A percentile compares a stretch with the other conserved stretches of the same genome.
Evolutionary conservation across 1,284 basidiomycete genomes (phyloP).

Genomic region (Chalciporus piperatoides): DNA sequence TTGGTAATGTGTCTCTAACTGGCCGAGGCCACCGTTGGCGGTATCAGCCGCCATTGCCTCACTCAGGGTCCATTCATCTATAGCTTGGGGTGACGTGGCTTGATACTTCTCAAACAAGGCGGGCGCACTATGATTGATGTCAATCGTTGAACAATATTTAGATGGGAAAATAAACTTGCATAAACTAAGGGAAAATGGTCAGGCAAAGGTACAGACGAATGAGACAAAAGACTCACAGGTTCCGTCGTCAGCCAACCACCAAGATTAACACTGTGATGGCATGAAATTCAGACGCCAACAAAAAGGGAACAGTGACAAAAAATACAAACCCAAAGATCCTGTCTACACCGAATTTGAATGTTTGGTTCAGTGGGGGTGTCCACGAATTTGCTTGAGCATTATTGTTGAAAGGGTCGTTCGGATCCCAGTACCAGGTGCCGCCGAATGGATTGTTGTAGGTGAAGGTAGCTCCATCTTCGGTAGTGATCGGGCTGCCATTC

Average conservation of each 20-base stretch:
- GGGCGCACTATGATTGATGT: conserved; percentile 49
- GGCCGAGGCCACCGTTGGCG: conserved; percentile 51
- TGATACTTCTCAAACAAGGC: conserved; percentile 72
- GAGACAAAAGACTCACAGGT: conserved; percentile 58
- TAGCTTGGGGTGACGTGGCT: conserved; percentile 32
- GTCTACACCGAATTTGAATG: conserved; percentile 55
- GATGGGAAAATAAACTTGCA: conserved; percentile 21
- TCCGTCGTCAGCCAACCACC: conserved; percentile 60
- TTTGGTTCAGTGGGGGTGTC: conserved; percentile 61
- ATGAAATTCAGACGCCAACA: conserved; percentile 10
- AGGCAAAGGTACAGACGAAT: conserved; percentile 15
- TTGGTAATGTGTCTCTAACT: conserved; percentile 75
- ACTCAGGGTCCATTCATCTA: conserved; percentile 79
- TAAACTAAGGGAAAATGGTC: conserved; percentile 25
- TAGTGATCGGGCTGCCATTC: conserved; percentile 45
- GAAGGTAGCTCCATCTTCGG: conserved; percentile 50
- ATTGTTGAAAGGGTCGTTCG: conserved; percentile 62
- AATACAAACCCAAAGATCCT: conserved; percentile 37
- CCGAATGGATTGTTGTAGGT: conserved; percentile 54
- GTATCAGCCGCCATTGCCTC: conserved; percentile 63
- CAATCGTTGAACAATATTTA: background rate
- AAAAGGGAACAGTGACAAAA: background rate
- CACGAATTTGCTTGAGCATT: conserved; percentile 58
- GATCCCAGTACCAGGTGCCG: conserved; percentile 52
- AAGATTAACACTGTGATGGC: conserved; percentile 54